Base-by-base conservation (phyloP, 257 asterid genomes). In the Leonotis leonurus region DNA sequence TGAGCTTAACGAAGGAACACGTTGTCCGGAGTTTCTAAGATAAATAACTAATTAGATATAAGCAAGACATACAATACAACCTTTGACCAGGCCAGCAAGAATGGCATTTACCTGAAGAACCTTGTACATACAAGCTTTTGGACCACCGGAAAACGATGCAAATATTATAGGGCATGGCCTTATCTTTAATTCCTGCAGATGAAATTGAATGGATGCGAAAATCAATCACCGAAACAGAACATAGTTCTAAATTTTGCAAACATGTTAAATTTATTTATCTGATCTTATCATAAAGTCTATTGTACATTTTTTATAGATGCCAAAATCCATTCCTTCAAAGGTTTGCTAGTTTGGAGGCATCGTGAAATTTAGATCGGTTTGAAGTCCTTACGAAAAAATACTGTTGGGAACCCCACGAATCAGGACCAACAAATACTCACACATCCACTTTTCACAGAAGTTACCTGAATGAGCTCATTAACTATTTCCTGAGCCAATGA, bases 91-190 rank as follows among this genome's bases (percentile, higher is more conserved):
- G 51, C 27, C 24, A 26, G 26, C 36, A 65, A 66, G 32, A 55
- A 58, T 32, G 24, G 13, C 16, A 57, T 54, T 76, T 81, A 89
- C 99, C 95, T 87, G 95, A 72, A 89, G 78, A 75, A 87, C 87
- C 79, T 93, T 93, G 67, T 87, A 93, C 97, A 89, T 83, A 75
- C 97, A 87, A 62, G 97, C 88, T 80, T 87, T 93, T 5, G 94
- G 96, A 60, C 99, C 99, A 25, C 94, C 94, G 14, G 99, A 93
- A 73, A 93, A 93, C 9, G 99, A 93, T 64, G 95, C 96, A 72
- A 93, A 81, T 68, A 89, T 88, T 50, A 93, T 80, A 7, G 99
- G 97, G 78, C 96, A 78, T 24, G 95, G 96, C 75, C 86, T 80
- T 66, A 76, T 61, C 78, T 81, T 89, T 32, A 93, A 88, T 79